Evolutionary conservation across 2,329 filamentous ascomycete genomes (phyloP), one percentile per base, ranked within the genome.

Genomic region (Cladophialophora exuberans): DNA sequence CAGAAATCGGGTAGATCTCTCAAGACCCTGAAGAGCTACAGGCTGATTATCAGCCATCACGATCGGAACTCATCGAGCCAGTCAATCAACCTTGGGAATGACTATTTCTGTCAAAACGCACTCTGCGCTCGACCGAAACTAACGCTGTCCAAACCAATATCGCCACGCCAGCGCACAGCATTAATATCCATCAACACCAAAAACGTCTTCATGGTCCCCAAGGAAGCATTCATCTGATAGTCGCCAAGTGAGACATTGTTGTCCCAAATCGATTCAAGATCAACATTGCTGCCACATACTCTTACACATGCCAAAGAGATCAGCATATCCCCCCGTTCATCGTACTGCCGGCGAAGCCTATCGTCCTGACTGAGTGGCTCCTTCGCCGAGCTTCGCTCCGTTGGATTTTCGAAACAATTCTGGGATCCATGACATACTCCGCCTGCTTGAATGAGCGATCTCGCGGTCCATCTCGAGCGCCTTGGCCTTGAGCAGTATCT

Each of bases 401-500:
- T 20, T 30, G n/a, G 15, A 38, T 22, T 30, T 39, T 31, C 46
- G n/a, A n/a, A 39, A 38, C n/a, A 41, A n/a, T 42, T 31, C 39
- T 36, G 38, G 28, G 28, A 47, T 61, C 55, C 33, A 62, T 62
- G 60, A 54, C 26, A 42, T 28, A 35, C 47, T 26, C 25, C 18
- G 41, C 38, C 47, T 51, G 63, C 61, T 50, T 63, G 63, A 62
- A 87, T 87, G 84, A 83, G 79, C 79, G 80, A 83, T 70, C 77
- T 94, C 66, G 82, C 79, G 63, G 73, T 79, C 31, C 81, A 86
- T 62, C 84, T 93, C 69, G 80, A 83, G 73, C 87, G 89, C 78
- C 79, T 93, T 78, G 89, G 88, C 69, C 80, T 94, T 70, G 78
- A 83, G 73, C 87, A 91, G 73, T 93, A 94, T 74, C 81, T 89